A percentile compares a stretch with the other conserved stretches of the same genome.
These are phyloP conservation scores for Phylloporus sp. DNA, from an alignment of 768 basidiomycete genomes.

Conservation along the genomic window DNA sequence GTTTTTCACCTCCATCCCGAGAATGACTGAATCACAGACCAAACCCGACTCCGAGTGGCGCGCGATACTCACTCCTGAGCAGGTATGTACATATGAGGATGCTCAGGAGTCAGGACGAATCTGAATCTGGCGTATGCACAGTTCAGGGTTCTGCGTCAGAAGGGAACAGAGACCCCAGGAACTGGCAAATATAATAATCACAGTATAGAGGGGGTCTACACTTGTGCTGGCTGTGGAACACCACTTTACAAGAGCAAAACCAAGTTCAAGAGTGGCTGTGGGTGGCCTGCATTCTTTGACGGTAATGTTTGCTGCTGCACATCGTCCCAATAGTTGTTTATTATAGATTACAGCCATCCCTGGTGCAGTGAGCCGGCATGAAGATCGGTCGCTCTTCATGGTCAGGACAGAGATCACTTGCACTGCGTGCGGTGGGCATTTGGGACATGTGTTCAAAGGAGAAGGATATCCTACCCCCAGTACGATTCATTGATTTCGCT, in stretches of 20 bases:
- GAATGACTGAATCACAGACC: conserved; percentile 20
- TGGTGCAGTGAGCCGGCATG: conserved; percentile 78
- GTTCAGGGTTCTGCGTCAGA: conserved; percentile 83
- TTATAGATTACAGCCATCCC: conserved; percentile 62
- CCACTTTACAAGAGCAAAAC: conserved; percentile 85
- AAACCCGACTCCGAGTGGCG: conserved; percentile 83
- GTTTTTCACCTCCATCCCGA: conserved; percentile 3
- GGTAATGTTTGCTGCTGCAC: conserved; percentile 39
- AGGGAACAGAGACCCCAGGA: conserved; percentile 79
- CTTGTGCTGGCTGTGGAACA: conserved; percentile 75
- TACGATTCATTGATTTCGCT: conserved; percentile 32
- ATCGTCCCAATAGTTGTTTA: not conserved
- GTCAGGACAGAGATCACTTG: conserved; percentile 84
- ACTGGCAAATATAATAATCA: conserved; percentile 80
- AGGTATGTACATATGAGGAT: conserved; percentile 46
- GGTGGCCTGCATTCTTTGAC: conserved; percentile 98
- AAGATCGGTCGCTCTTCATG: conserved; percentile 65
- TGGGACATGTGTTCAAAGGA: conserved; percentile 95
- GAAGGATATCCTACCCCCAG: conserved; percentile 81
- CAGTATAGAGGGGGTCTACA: conserved; percentile 62
- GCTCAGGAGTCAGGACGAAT: not conserved
- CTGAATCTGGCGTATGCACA: conserved; percentile 27
- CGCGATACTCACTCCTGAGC: conserved; percentile 73
- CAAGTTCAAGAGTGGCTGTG: conserved; percentile 91
- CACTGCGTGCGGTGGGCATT: conserved; percentile 86